Percentiles rank a stretch among this genome's conserved stretches.
Conservation (phyloP, 768 basidiomycete species). For the Phlebiopsis gigantea region DNA sequence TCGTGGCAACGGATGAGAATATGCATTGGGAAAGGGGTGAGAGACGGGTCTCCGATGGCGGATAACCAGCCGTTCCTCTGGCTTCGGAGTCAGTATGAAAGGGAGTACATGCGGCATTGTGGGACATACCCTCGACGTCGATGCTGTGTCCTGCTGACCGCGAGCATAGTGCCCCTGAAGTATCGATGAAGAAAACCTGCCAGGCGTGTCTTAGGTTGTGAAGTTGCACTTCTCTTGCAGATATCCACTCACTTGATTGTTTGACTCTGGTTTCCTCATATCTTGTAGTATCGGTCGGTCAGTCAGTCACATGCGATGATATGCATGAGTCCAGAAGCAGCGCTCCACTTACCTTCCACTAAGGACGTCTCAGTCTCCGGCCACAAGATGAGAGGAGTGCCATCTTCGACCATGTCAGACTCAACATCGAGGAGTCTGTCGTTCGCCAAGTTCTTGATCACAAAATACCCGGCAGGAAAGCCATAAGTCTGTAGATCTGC, state of each 20-base stretch:
- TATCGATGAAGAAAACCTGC: constrained; percentile 85
- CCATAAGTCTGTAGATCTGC: constrained; percentile 24
- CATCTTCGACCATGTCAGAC: constrained; percentile 49
- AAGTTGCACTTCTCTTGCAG: too few species aligned
- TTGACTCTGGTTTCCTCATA: constrained; percentile 59
- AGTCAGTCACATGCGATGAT: neutral
- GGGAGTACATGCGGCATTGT: neutral
- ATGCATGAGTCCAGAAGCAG: neutral
- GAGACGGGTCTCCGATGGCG: constrained; percentile 75
- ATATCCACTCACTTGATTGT: constrained; percentile 69
- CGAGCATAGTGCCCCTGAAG: constrained; percentile 71
- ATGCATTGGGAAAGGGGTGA: constrained; percentile 71
- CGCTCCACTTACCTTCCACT: constrained; percentile 55
- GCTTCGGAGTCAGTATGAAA: neutral
- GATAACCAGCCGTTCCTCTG: constrained; percentile 63
- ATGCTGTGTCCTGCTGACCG: constrained; percentile 77
- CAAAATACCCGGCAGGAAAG: constrained; percentile 51
- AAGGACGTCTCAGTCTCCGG: constrained; percentile 70
- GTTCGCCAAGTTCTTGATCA: constrained; percentile 50
- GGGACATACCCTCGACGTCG: constrained; percentile 61
- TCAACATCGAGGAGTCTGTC: constrained; percentile 55
- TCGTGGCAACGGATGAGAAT: constrained; percentile 70
- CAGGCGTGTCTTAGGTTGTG: too few species aligned
- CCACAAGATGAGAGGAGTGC: constrained; percentile 59
- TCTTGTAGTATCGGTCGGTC: constrained; percentile 31